phyloP scores from a whole-genome alignment of 768 basidiomycete species.

The Cyclocybe aegerita region DNA sequence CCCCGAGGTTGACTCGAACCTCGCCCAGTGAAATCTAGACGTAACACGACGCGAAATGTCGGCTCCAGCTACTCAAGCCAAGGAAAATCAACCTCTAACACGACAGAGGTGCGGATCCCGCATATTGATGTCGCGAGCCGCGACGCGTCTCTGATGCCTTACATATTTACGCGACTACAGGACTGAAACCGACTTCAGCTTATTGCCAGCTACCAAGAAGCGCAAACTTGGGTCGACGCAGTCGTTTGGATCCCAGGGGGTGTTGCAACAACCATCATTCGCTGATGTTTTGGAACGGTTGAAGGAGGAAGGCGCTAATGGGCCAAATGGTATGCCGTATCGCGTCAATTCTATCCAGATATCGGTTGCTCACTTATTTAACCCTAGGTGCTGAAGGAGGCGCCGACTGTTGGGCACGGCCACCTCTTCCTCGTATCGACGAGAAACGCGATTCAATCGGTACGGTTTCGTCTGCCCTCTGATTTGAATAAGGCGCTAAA shows the following conservation, averaged over 20 bases:
- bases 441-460: conserved; percentile 66
- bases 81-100: conserved; percentile 30
- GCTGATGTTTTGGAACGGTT: conserved; percentile 63
- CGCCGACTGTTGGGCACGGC: conserved; percentile 72
- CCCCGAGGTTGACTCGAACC: background rate
- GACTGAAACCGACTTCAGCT: conserved; percentile 22
- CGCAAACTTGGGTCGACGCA: conserved; percentile 45
- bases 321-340: conserved; percentile 36
- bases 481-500: background rate
- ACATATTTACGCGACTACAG: conserved; percentile 17
- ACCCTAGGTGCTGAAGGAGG: conserved; percentile 71
- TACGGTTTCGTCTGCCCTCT: conserved; percentile 31
- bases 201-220: conserved; percentile 50
- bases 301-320: conserved; percentile 48
- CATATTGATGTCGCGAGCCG: conserved; percentile 3
- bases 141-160: conserved; percentile 18
- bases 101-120: conserved; percentile 27
- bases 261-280: conserved; percentile 47
- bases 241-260: conserved; percentile 39
- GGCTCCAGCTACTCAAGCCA: conserved; percentile 8
- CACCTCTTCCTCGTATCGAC: conserved; percentile 53
- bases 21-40: background rate
- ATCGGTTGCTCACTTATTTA: background rate
- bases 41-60: conserved; percentile 3
- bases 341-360: background rate